Conservation (phyloP, 73 alveolate genomes). For the Chromera velia region DNA sequence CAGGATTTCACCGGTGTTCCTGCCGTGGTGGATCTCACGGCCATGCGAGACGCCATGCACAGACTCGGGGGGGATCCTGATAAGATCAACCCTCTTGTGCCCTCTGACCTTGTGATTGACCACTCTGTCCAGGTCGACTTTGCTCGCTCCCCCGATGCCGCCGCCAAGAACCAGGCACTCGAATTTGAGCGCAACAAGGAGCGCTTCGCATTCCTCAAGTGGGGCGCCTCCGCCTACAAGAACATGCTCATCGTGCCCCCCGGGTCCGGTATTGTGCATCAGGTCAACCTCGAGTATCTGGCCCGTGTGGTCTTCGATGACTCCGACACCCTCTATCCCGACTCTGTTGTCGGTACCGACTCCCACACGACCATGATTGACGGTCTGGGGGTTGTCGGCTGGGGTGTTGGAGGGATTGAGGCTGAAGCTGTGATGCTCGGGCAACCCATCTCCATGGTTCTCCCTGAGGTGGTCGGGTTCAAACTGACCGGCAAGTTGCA, state of each 20-base stretch:
- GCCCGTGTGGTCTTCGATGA: constrained; percentile 72
- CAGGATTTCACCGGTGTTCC: constrained; percentile 89
- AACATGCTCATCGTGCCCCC: constrained; percentile 80
- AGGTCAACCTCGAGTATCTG: constrained; percentile 69
- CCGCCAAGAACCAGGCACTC: constrained; percentile 63
- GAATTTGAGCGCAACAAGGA: constrained; percentile 71
- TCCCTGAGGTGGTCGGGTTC: constrained; percentile 80
- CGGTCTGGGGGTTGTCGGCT: constrained; percentile 79
- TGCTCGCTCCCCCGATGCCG: constrained; percentile 66
- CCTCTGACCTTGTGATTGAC: constrained; percentile 78
- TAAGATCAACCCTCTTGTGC: constrained; percentile 77
- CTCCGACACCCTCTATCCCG: constrained; percentile 64
- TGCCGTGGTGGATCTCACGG: constrained; percentile 83
- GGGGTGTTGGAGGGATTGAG: constrained; percentile 90
- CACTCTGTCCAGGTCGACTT: constrained; percentile 78
- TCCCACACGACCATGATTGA: constrained; percentile 83
- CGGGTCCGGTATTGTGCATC: constrained; percentile 69
- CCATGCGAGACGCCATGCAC: constrained; percentile 85
- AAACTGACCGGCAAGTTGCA: constrained; percentile 62
- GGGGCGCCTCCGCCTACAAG: constrained; percentile 79
- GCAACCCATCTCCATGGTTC: constrained; percentile 72
- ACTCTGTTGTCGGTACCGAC: constrained; percentile 80
- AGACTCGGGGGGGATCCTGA: constrained; percentile 68
- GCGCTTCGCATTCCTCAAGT: constrained; percentile 76
- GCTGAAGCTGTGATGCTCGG: constrained; percentile 89